Percentiles rank a stretch among this genome's conserved stretches.
phyloP scores from a whole-genome alignment of 2,329 filamentous ascomycete genomes.

The Chaetomium sp. region DNA sequence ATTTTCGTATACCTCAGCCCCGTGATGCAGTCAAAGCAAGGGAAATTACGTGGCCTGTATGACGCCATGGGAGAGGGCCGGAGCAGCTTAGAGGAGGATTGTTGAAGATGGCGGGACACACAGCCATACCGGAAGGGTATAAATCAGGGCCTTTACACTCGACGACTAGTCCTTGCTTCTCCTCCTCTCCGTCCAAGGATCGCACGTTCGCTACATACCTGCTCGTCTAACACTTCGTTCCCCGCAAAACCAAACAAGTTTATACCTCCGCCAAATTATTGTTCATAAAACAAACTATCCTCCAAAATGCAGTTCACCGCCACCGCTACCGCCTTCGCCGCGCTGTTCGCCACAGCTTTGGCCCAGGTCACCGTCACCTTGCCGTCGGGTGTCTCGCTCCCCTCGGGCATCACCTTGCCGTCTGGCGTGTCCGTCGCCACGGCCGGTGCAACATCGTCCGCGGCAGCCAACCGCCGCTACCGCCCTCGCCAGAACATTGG shows the following conservation, averaged over 20 bases:
- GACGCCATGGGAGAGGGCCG: too few relatives aligned
- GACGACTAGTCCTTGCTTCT: too few relatives aligned
- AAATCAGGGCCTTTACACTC: too few relatives aligned
- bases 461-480: slow-evolving; percentile 4
- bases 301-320: slow-evolving; percentile 16
- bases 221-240: too few relatives aligned
- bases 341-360: slow-evolving; percentile 8
- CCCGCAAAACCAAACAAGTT: background rate
- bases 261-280: background rate
- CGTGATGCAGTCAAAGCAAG: too few relatives aligned
- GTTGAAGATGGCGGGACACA: too few relatives aligned
- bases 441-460: slow-evolving; percentile 11
- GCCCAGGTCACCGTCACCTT: slow-evolving; percentile 22
- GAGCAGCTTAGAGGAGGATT: too few relatives aligned
- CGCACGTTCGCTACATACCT: too few relatives aligned
- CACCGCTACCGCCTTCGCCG: slow-evolving; percentile 12
- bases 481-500: slow-evolving; percentile 8
- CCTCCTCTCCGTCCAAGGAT: too few relatives aligned
- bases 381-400: slow-evolving; percentile 21
- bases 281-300: background rate
- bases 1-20: too few relatives aligned
- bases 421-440: slow-evolving; percentile 22
- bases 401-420: slow-evolving; percentile 19
- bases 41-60: too few relatives aligned
- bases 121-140: too few relatives aligned